Conservation (phyloP, 805 yeast species). For the Saturnispora bothae region DNA sequence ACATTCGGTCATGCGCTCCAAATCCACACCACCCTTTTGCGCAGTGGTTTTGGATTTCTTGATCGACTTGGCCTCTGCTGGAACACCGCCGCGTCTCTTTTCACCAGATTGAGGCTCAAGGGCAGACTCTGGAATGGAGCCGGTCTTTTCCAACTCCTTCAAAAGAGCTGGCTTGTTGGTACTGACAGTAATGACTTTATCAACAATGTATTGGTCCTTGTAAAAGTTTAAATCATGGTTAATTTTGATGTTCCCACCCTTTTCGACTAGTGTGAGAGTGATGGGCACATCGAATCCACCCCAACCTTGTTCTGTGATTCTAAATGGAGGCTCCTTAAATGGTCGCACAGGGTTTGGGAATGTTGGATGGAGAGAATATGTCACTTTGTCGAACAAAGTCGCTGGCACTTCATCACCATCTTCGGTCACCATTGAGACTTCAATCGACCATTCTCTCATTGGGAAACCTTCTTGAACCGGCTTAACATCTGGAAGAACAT, state of each 20-base stretch:
- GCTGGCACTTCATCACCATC: conserved; percentile 82
- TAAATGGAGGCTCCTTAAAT: conserved; percentile 74
- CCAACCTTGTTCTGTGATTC: conserved; percentile 92
- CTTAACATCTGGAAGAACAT: conserved; percentile 67
- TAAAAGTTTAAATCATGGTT: conserved; percentile 84
- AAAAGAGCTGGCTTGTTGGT: conserved; percentile 62
- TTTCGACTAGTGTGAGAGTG: conserved; percentile 65
- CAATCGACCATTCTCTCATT: conserved; percentile 87
- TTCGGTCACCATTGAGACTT: conserved; percentile 62
- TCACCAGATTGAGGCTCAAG: conserved; percentile 14
- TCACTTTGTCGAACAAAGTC: conserved; percentile 78
- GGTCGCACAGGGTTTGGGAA: conserved; percentile 81
- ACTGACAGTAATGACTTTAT: conserved; percentile 70
- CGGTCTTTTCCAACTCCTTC: conserved; percentile 67
- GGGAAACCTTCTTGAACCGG: conserved; percentile 88
- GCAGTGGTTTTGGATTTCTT: conserved; percentile 49
- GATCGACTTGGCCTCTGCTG: conserved; percentile 29
- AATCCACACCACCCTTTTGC: conserved; percentile 67
- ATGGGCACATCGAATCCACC: conserved; percentile 92
- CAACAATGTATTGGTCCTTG: conserved; percentile 64
- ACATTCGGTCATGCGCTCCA: conserved; percentile 85
- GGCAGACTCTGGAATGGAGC: conserved; percentile 54
- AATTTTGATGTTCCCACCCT: conserved; percentile 78
- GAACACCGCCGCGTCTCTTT: conserved; percentile 21
- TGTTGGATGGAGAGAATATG: conserved; percentile 91